Base-by-base conservation (phyloP, 1,284 basidiomycete species). In the Flammula alnicola region DNA sequence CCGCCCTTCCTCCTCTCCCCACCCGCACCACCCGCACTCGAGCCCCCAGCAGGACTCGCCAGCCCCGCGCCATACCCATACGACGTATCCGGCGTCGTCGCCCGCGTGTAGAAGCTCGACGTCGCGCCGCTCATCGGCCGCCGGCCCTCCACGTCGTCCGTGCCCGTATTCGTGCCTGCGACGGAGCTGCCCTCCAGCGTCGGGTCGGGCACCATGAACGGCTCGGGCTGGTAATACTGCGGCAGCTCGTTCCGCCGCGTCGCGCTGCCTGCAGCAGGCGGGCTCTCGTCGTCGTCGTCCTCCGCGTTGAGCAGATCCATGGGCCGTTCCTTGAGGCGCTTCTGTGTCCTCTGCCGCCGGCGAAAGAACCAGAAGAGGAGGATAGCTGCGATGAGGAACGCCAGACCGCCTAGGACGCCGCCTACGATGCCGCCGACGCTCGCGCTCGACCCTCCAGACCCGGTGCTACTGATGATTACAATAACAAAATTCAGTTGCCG, bases 151-250 rank as follows among this genome's bases (percentile, higher is more conserved):
- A 42, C 23, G 32, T 55, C 56, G 6, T 52, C 49, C 41, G 37
- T 58, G 0, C 43, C 56, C 17, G 47, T 47, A 30, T 44, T 51
- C 32, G 57, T 58, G 36, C 50, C 44, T 55, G 38, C 37, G 57
- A 46, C 25, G 47, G 37, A 43, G 44, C 42, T n/a, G 14, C 50
- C 47, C n/a, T 54, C 54, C 29, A 72, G 58, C 0, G 82, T 80
- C 3, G 85, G 81, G 40, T 81, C 84, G 0, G 84, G 77, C 2
- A 87, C 75, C 44, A 85, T 74, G 69, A 85, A 91, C 1, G 88
- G 88, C 55, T 90, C 84, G 0, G 88, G 88, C 32, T 76, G 77
- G 62, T 87, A 86, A 63, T 83, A 86, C 43, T 83, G 78, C 10
- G 81, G 86, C 12, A 81, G 76, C 31, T 79, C 75, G 32, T 69